phyloP scores from a whole-genome alignment of 2,329 filamentous ascomycete genomes.

The Aspergillus aculeatus region DNA sequence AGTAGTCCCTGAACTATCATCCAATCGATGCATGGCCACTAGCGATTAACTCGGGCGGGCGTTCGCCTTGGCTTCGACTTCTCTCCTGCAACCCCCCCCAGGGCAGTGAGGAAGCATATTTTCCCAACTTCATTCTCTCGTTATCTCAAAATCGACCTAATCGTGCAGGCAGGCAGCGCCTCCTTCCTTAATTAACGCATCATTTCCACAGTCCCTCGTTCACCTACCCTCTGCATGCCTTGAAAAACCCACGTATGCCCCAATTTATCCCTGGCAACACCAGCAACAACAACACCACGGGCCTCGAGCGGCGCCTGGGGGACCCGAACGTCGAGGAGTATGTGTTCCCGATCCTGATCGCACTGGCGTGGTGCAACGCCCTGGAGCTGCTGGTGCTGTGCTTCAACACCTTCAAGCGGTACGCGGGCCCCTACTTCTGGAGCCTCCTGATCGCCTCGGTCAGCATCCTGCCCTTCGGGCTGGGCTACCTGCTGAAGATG shows the following conservation, averaged over 20 bases:
- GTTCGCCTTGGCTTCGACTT: background rate
- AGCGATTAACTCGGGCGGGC: too few relatives aligned
- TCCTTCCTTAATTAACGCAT: too few relatives aligned
- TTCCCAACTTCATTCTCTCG: too few relatives aligned
- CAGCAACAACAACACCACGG: slow-evolving; percentile 2
- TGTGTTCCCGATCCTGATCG: slow-evolving; percentile 40
- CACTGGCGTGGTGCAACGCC: slow-evolving; percentile 50
- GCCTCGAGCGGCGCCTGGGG: slow-evolving; percentile 6
- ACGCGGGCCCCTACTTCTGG: slow-evolving; percentile 51
- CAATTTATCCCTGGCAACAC: slow-evolving; percentile 10
- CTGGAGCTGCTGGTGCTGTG: slow-evolving; percentile 49
- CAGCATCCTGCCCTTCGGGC: slow-evolving; percentile 45
- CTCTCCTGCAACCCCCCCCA: too few relatives aligned
- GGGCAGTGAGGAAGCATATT: too few relatives aligned
- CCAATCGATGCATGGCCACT: background rate
- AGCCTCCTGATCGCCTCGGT: slow-evolving; percentile 44
- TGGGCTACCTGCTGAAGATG: slow-evolving; percentile 49
- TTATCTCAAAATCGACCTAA: too few relatives aligned
- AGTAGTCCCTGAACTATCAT: background rate
- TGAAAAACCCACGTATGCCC: slow-evolving; percentile 11
- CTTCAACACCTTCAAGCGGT: slow-evolving; percentile 48
- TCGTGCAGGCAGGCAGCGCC: too few relatives aligned
- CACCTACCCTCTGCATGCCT: background rate
- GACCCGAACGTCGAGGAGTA: slow-evolving; percentile 21
- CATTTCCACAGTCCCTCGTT: too few relatives aligned